Evolutionary conservation across 2,329 filamentous ascomycete genomes (phyloP), one percentile per base, ranked within the genome.

Genomic region (Fonsecaea nubica): DNA sequence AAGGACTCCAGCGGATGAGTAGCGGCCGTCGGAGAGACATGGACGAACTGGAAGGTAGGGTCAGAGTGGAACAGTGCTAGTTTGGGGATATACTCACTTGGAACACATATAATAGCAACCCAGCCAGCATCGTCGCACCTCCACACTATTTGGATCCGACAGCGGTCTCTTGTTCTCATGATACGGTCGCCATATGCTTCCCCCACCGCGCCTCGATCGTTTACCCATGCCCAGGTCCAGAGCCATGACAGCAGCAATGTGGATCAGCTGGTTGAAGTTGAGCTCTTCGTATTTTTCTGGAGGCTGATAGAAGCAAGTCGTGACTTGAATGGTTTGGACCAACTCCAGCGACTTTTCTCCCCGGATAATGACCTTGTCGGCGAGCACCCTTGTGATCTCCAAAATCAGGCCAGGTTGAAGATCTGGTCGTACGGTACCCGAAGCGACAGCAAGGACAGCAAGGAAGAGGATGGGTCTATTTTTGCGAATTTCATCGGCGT

Each of bases 201-300:
- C 72, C 67, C 69, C 72, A 78, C 76, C 69, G 72, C 70, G 72
- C 75, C 81, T 75, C 68, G 77, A 76, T 70, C 83, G 81, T 69
- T 86, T 85, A 15, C 89, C 91, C 6, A 96, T 85, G 0, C 92
- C 92, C 38, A 96, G 85, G 72, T 96, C 92, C 62, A 96, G 88
- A 32, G 90, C 90, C 89, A 96, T 92, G 72, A 92, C 86, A 56
- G 89, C 89, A 1, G 91, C 90, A 74, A 92, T 87, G 76, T 96
- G 92, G 54, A 92, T 88, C 71, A 95, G 85, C 80, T 94, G 91
- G 79, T 95, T 96, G 76, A 95, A 96, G 75, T 95, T 95, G 74
- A 94, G 87, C 78, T 95, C 90, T 74, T 96, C 92, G 66, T 91
- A 91, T 72, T 91, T 86, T 71, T 94, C 89, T 0, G 92, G 92